Base-by-base conservation (phyloP, 768 basidiomycete genomes). In the Lentinula boryana region DNA sequence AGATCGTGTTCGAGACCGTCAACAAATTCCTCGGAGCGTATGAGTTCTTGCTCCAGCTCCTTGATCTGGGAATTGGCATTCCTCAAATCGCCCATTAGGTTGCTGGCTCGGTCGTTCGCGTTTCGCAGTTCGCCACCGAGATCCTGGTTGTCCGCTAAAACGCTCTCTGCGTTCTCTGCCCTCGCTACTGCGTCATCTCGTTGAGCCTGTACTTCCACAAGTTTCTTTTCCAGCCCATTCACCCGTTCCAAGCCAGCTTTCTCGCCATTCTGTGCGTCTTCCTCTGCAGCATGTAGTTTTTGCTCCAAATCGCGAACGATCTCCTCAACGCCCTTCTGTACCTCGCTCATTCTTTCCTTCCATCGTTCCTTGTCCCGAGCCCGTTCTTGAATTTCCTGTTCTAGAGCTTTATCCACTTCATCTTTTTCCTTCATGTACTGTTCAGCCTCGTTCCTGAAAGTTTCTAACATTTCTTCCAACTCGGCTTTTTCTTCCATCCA, bases 281-380 rank as follows among this genome's bases (percentile, higher is more conserved):
- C 72, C 66, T 89, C 86, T 0, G 88, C 82, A 38, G 73, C 75
- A 46, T 73, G 75, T 2, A 82, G 66, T 64, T 81, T 85, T 63
- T 66, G 65, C 72, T 91, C 88, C 61, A 93, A 71, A 54, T 84
- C 83, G n/a, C 73, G 72, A 18, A 93, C 76, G 60, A 92, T 86
- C 8, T 74, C 82, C 40, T 82, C 81, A 31, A 90, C 89, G 4
- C 87, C 88, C 54, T 75, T 75, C 70, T 91, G 86, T 8, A 90
- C 87, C 61, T 90, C 89, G 8, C 64, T 66, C 84, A 92, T 89
- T 49, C 87, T 78, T 55, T 81, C 83, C 65, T 82, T 84, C 85
- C 87, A 93, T 48, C 84, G 74, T 32, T 85, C 84, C 63, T 86
- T 88, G 67, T 91, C 89, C 55, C 77, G 77, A 12, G 78, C 72